These are phyloP conservation scores for Neopestalotiopsis clavispora DNA, from an alignment of 2,329 filamentous ascomycete genomes.

Conservation along the genomic window DNA sequence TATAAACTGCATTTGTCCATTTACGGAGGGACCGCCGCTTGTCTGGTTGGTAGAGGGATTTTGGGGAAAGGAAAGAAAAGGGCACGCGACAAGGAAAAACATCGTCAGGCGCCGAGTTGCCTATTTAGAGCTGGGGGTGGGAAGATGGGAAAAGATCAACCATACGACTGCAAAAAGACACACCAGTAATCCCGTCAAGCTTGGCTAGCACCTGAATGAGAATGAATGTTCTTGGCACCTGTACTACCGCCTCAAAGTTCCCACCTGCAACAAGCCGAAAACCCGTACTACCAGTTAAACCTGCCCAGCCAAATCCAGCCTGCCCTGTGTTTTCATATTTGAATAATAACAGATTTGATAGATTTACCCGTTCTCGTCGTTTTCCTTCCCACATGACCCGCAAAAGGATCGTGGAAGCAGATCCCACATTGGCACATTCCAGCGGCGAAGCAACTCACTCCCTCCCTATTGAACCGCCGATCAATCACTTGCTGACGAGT, in stretches of 20 bases:
- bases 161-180: neutral
- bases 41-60: too few relatives aligned
- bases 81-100: neutral
- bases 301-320: too few relatives aligned
- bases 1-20: too few relatives aligned
- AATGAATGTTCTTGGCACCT: constrained; percentile 5
- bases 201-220: constrained; percentile 4
- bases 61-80: too few relatives aligned
- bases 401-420: neutral
- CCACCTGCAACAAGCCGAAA: constrained; percentile 3
- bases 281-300: neutral
- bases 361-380: too few relatives aligned
- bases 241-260: neutral
- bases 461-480: too few relatives aligned
- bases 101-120: neutral
- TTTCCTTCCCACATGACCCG: neutral
- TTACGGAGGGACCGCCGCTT: too few relatives aligned
- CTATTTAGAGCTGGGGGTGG: neutral
- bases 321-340: too few relatives aligned
- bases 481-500: too few relatives aligned
- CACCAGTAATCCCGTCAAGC: neutral
- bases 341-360: too few relatives aligned
- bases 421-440: neutral
- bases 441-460: too few relatives aligned
- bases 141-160: neutral